Evolutionary conservation across 2,329 filamentous ascomycete genomes (phyloP).

Genomic region (Aspergillus sp.): DNA sequence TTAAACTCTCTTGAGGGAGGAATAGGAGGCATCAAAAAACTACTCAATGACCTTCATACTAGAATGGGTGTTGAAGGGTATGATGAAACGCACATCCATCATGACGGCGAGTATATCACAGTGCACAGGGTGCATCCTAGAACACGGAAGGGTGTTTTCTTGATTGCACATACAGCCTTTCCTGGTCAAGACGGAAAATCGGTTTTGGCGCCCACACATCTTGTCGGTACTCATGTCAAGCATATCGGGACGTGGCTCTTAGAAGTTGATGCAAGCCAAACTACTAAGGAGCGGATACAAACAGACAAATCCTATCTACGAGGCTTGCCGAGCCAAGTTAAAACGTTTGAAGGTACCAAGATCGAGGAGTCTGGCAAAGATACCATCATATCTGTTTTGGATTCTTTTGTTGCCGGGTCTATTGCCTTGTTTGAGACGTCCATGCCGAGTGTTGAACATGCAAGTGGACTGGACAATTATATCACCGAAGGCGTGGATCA

Average conservation of each 20-base stretch:
- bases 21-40: slow-evolving; percentile 86
- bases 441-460: slow-evolving; percentile 85
- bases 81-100: slow-evolving; percentile 93
- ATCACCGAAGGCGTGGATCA: slow-evolving; percentile 78
- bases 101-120: slow-evolving; percentile 94
- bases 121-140: slow-evolving; percentile 92
- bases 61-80: slow-evolving; percentile 95
- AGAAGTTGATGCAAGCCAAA: slow-evolving; percentile 77
- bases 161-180: slow-evolving; percentile 95
- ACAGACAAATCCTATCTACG: slow-evolving; percentile 71
- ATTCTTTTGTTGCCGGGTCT: slow-evolving; percentile 87
- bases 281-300: slow-evolving; percentile 65
- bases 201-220: slow-evolving; percentile 73
- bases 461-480: slow-evolving; percentile 78
- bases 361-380: slow-evolving; percentile 72
- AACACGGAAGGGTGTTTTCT: slow-evolving; percentile 88
- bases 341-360: slow-evolving; percentile 70
- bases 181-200: slow-evolving; percentile 86
- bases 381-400: slow-evolving; percentile 76
- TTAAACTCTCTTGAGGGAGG: slow-evolving; percentile 70
- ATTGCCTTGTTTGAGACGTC: slow-evolving; percentile 96
- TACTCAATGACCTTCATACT: slow-evolving; percentile 91
- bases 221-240: slow-evolving; percentile 81
- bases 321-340: slow-evolving; percentile 81
- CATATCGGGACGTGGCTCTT: slow-evolving; percentile 89